Evolutionary conservation across 192 early-diverging fungal genomes (phyloP), one percentile per base, ranked within the genome.

Genomic region (Coemansia sp.): DNA sequence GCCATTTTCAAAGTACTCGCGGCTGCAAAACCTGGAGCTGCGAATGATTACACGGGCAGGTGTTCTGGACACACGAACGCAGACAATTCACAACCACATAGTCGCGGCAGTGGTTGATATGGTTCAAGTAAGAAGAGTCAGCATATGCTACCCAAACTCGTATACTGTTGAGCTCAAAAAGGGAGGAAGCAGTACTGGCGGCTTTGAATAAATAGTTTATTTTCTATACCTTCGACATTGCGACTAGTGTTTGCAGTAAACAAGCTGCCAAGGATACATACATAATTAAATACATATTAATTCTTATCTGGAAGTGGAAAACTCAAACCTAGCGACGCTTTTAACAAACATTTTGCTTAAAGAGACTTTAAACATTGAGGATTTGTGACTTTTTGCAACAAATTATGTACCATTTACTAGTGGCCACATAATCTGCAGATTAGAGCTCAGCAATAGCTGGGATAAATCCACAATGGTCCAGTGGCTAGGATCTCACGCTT

Each of bases 401-500:
- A 45, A 45, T 1, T 45, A 45, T 8, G 1, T 13, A 45, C 13
- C 13, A 45, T 0, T 4, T 3, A 45, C 10, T 45, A 45, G 43
- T 45, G 7, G 7, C 10, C 43, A 8, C 7, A 45, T 4, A 12
- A 12, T 45, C 13, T 4, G 4, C 13, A 13, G 4, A 45, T 45
- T 4, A 45, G 43, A 45, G 13, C 10, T 13, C 13, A 45, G 13
- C 13, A 45, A 45, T 13, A 45, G 43, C 43, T 45, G 43, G 43
- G 10, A 13, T 38, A 55, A 38, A 60, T 90, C 90, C 90, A 79
- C 77, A 85, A 85, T 91, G 85, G 90, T 91, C 90, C 84, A 91
- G 87, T 79, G 88, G 89, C 85, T 90, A 91, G 87, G 90, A 91
- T 91, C 82, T 78, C 86, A 84, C 90, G 89, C 89, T 91, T 88